Evolutionary conservation across 192 early-diverging fungal genomes (phyloP).

Genomic region (Podila epigama): DNA sequence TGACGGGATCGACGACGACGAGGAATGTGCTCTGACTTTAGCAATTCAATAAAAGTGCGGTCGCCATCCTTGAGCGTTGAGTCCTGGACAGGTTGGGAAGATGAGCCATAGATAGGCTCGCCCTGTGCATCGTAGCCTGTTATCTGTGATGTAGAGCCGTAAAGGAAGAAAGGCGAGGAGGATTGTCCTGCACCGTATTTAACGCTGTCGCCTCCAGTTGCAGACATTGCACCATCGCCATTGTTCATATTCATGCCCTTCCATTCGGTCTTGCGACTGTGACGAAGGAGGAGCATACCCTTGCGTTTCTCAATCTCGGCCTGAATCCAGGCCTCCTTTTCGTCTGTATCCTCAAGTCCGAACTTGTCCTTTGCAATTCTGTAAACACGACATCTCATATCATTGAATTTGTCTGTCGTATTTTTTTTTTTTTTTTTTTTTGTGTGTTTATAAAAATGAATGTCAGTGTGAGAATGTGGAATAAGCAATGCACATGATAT

Average conservation of each 20-base stretch:
- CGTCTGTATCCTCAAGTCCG: slow-evolving; percentile 65
- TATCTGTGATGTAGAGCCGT: neutral
- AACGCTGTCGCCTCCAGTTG: neutral
- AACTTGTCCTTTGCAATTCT: slow-evolving; percentile 66
- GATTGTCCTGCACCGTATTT: neutral
- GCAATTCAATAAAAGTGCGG: slow-evolving; percentile 21
- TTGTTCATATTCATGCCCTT: neutral
- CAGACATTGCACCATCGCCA: neutral
- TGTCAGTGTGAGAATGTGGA: neutral
- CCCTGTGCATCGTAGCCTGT: neutral
- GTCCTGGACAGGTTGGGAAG: neutral
- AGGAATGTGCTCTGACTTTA: slow-evolving; percentile 14
- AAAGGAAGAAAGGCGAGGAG: neutral
- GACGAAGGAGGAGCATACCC: slow-evolving; percentile 40
- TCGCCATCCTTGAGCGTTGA: slow-evolving; percentile 13
- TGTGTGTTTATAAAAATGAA: too few relatives aligned
- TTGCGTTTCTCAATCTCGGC: slow-evolving; percentile 66
- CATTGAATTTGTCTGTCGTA: slow-evolving; percentile 62
- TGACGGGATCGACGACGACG: slow-evolving; percentile 44
- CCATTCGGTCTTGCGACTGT: slow-evolving; percentile 36
- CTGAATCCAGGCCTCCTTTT: slow-evolving; percentile 70
- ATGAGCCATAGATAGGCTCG: slow-evolving; percentile 1
- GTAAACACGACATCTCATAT: slow-evolving; percentile 78
- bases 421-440: neutral
- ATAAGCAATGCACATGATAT: too few relatives aligned